Percentiles rank a stretch among this genome's conserved stretches.
These are phyloP conservation scores for Trifolium fragiferum DNA, from an alignment of 306 rosid species.

Conservation along the genomic window DNA sequence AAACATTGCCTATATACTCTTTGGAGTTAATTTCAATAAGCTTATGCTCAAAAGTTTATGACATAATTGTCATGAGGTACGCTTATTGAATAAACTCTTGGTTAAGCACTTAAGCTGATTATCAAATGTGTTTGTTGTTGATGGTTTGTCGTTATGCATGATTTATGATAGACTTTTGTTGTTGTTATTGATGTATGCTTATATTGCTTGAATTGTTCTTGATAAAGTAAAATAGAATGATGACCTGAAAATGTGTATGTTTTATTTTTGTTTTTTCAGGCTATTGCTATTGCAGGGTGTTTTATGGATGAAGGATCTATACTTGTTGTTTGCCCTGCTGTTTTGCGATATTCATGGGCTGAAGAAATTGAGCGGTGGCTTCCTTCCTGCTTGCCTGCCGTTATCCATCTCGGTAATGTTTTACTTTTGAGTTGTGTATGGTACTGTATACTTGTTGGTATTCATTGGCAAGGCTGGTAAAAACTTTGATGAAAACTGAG, in stretches of 20 bases:
- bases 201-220: background rate
- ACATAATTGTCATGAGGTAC: background rate
- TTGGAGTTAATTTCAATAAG: background rate
- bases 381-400: slow-evolving; percentile 86
- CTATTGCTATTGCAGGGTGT: slow-evolving; percentile 90
- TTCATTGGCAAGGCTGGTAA: background rate
- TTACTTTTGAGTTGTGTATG: background rate
- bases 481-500: slow-evolving; percentile 22
- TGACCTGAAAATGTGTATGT: background rate
- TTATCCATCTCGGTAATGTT: slow-evolving; percentile 79
- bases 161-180: background rate
- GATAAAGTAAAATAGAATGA: background rate
- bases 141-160: background rate
- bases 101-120: background rate
- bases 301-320: slow-evolving; percentile 79
- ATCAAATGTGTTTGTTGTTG: background rate
- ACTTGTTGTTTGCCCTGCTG: slow-evolving; percentile 94
- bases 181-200: background rate
- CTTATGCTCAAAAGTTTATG: background rate
- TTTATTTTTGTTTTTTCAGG: slow-evolving; percentile 54
- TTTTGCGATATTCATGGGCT: slow-evolving; percentile 93
- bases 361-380: slow-evolving; percentile 97
- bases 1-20: background rate
- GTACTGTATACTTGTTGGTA: slow-evolving; percentile 23
- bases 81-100: background rate